A percentile compares a stretch with the other conserved stretches of the same genome.
Conservation (phyloP, 106 monocot species). For the Dendrobium catenatum region DNA sequence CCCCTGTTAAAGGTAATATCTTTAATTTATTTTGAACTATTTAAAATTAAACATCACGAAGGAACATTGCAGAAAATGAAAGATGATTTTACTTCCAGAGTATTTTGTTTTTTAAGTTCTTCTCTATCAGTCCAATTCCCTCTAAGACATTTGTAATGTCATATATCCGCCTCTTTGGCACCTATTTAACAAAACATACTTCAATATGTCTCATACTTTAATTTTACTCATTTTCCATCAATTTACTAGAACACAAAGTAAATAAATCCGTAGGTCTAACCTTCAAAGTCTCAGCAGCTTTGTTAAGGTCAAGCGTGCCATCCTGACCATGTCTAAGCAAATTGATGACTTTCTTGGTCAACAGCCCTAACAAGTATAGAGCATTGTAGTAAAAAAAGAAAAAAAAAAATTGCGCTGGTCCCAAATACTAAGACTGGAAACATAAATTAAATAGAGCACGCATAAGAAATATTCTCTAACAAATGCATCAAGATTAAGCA, state of each 20-base stretch:
- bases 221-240: background rate
- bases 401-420: background rate
- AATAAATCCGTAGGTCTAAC: slow-evolving; percentile 22
- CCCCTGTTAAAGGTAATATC: slow-evolving; percentile 33
- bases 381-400: slow-evolving; percentile 4
- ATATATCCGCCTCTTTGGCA: slow-evolving; percentile 89
- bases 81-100: slow-evolving; percentile 71
- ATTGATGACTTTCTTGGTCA: slow-evolving; percentile 83
- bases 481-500: background rate
- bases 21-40: slow-evolving; percentile 5
- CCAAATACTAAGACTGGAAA: background rate
- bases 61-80: background rate
- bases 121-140: slow-evolving; percentile 92
- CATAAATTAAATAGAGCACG: background rate
- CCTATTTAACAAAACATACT: slow-evolving; percentile 30
- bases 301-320: slow-evolving; percentile 89
- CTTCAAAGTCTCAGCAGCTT: slow-evolving; percentile 83
- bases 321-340: slow-evolving; percentile 78
- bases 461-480: background rate
- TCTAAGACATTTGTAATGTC: slow-evolving; percentile 96
- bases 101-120: slow-evolving; percentile 80
- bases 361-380: slow-evolving; percentile 36
- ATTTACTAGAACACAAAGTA: background rate
- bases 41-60: background rate
- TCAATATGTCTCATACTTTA: background rate